Base-by-base conservation (phyloP, 163 green algal genomes). In the Scenedesmus sp. region DNA sequence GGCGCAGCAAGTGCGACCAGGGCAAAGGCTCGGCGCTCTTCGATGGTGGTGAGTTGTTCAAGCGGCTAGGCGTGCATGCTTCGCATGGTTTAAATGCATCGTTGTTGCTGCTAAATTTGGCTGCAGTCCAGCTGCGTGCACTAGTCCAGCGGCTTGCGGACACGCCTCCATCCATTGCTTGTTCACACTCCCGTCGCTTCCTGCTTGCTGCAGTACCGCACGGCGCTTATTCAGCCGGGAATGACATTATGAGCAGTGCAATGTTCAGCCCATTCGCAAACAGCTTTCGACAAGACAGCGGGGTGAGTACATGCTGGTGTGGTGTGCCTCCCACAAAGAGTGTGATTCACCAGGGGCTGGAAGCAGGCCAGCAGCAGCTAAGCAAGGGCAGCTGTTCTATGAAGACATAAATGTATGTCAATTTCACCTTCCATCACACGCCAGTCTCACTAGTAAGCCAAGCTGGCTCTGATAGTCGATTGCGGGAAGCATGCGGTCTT, bases 241-340 rank as follows among this genome's bases (percentile, higher is more conserved):
- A 62, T 34, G 13, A 88, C 34, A 59, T 62, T 1, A 84, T 92
- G 89, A 88, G 55, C 23, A 85, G 76, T 8, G 70, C 56, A 10
- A 92, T 89, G 89, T 92, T 92, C 82, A 89, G 89, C 82, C 89
- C 89, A 1, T 84, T 89, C 26, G 64, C 89, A 8, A 88, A 82
- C 87, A 88, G 60, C 60, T 87, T 88, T 62, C 60, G n/a, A 20
- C 10, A 23, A 84, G 88, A 83, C 46, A 87, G 55, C 77, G 60
- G 59, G 57, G 88, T 88, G 56, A 92, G 79, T 86, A 70, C 52
- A 34, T 70, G 23, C 20, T n/a, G 52, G 73, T 23, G 12, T 90
- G 56, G 16, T 90, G 57, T 79, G 26, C n/a, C 84, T 55, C 34
- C 20, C 84, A 88, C 20, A 74, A n/a, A 56, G 15, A 9, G 16